These are phyloP conservation scores for Lophiotrema nucula DNA, from an alignment of 495 filamentous ascomycete species.

Conservation along the genomic window DNA sequence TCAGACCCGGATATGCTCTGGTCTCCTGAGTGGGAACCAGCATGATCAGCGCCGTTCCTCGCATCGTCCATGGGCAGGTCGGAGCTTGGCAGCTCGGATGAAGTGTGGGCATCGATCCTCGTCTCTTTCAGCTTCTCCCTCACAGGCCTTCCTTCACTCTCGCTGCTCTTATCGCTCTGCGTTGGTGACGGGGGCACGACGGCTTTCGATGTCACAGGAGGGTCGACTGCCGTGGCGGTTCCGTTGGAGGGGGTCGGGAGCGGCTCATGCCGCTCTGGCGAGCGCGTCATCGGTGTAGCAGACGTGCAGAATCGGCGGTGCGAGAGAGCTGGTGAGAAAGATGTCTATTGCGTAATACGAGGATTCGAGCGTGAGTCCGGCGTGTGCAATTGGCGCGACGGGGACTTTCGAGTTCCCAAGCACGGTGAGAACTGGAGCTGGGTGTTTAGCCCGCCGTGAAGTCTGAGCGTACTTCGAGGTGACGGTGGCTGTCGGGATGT, in stretches of 20 bases:
- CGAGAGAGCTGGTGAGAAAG: no score
- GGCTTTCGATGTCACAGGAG: constrained; percentile 1
- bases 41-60: constrained; percentile 12
- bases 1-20: constrained; percentile 26
- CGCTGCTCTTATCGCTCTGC: constrained; percentile 30
- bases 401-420: no score
- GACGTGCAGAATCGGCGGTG: background rate
- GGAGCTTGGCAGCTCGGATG: constrained; percentile 11
- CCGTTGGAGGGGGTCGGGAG: background rate
- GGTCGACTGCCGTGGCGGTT: constrained; percentile 1
- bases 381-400: no score
- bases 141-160: constrained; percentile 54
- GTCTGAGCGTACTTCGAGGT: no score
- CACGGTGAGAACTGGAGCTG: no score
- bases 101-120: constrained; percentile 49
- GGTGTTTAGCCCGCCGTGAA: no score
- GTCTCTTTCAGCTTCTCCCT: constrained; percentile 63
- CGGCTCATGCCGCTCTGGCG: constrained; percentile 8
- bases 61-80: constrained; percentile 27
- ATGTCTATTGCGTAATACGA: no score
- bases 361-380: no score
- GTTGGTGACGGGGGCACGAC: constrained; percentile 18
- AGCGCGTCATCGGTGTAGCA: constrained; percentile 10
- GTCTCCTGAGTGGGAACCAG: constrained; percentile 1
- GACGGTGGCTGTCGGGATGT: background rate